phyloP scores from a whole-genome alignment of 2,329 filamentous ascomycete species.

The Scortechinia acanthostroma region DNA sequence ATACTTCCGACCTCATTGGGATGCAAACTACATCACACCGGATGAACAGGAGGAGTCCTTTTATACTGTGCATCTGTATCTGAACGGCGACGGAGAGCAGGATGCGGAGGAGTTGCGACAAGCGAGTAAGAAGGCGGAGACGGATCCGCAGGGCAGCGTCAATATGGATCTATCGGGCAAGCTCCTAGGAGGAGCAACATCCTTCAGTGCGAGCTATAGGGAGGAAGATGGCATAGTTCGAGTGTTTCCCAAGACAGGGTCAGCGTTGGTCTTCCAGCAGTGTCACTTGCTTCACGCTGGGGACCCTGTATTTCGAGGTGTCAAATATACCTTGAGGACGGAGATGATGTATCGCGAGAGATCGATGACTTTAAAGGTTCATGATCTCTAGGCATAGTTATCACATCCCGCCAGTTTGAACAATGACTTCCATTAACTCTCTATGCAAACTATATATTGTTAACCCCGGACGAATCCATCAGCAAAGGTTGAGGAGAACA shows the following conservation, averaged over 20 bases:
- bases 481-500: too few relatives aligned
- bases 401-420: too few relatives aligned
- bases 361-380: too few relatives aligned
- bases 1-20: constrained; percentile 45
- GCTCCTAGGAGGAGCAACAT: background rate
- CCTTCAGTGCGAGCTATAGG: background rate
- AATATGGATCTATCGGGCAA: background rate
- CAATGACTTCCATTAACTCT: too few relatives aligned
- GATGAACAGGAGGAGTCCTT: constrained; percentile 37
- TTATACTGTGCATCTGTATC: constrained; percentile 47
- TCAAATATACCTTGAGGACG: background rate
- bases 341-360: constrained; percentile 1
- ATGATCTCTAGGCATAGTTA: too few relatives aligned
- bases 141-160: background rate
- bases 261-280: background rate
- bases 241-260: background rate
- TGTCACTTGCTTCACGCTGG: background rate
- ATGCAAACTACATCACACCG: constrained; percentile 40
- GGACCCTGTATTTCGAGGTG: background rate
- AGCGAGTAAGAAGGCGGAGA: background rate
- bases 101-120: background rate
- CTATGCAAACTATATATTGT: too few relatives aligned
- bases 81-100: constrained; percentile 25
- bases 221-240: background rate
- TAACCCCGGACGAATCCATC: too few relatives aligned